Evolutionary conservation across 2,329 filamentous ascomycete genomes (phyloP).

Genomic region (Epichloe sylvatica): DNA sequence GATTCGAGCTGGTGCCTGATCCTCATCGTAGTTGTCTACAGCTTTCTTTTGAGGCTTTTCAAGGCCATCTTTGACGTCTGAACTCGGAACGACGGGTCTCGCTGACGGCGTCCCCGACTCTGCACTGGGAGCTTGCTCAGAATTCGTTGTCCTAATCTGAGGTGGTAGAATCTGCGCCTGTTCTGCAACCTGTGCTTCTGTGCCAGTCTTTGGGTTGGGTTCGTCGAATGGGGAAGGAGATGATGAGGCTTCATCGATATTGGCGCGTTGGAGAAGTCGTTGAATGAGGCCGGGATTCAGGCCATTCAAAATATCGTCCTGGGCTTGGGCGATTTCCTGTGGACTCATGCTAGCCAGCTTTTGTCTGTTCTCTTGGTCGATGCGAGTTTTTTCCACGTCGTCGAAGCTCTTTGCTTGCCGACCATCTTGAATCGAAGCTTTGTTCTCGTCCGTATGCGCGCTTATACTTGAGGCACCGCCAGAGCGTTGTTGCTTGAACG

Average conservation of each 20-base stretch:
- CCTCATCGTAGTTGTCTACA: slow-evolving; percentile 25
- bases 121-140: not conserved
- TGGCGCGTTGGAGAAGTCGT: slow-evolving; percentile 60
- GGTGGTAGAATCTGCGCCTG: not conserved
- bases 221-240: slow-evolving; percentile 30
- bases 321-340: slow-evolving; percentile 67
- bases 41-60: slow-evolving; percentile 14
- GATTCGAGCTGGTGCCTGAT: slow-evolving; percentile 27
- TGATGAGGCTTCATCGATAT: slow-evolving; percentile 47
- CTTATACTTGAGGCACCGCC: slow-evolving; percentile 8
- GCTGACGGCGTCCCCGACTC: not conserved
- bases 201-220: not conserved
- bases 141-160: not conserved
- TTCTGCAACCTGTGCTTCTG: not conserved
- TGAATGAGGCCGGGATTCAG: slow-evolving; percentile 66
- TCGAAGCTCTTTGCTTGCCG: slow-evolving; percentile 16
- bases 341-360: slow-evolving; percentile 65
- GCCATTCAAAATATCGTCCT: slow-evolving; percentile 63
- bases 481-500: slow-evolving; percentile 54
- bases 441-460: not conserved
- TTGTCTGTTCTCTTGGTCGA: slow-evolving; percentile 70
- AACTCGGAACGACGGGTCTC: not conserved
- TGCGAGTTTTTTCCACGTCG: slow-evolving; percentile 51
- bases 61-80: not conserved
- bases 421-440: not conserved